Percentiles rank a stretch among this genome's conserved stretches.
Conservation (phyloP, 2,329 filamentous ascomycete species). For the Venturia oleaginea region DNA sequence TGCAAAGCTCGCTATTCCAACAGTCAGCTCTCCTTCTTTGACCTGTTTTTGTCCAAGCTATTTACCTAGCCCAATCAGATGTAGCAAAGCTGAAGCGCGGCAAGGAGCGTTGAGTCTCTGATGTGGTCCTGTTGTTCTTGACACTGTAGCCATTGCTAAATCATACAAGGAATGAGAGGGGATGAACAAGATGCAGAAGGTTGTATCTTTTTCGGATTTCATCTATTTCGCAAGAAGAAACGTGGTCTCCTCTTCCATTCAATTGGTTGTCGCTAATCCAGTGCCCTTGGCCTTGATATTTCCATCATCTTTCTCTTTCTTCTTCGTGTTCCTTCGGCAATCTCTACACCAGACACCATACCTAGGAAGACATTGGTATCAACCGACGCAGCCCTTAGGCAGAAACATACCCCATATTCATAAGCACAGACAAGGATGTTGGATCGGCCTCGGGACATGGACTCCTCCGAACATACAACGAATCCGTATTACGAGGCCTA, state of each 20-base stretch:
- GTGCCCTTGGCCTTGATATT: neutral
- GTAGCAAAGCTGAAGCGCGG: slow-evolving; percentile 54
- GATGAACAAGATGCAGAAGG: neutral
- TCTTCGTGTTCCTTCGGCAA: neutral
- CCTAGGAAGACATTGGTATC: no score
- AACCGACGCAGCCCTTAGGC: no score
- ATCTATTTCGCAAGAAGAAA: neutral
- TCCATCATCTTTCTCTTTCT: neutral
- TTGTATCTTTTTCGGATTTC: neutral
- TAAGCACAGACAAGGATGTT: no score
- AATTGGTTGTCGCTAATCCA: neutral
- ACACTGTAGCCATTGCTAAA: neutral
- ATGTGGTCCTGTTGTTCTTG: slow-evolving; percentile 35
- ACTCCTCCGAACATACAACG: no score
- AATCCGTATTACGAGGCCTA: no score
- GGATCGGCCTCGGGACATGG: no score
- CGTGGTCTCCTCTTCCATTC: neutral
- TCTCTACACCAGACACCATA: no score
- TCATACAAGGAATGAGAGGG: neutral
- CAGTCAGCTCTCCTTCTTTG: neutral
- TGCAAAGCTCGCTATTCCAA: slow-evolving; percentile 8
- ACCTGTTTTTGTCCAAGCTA: neutral
- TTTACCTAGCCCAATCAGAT: slow-evolving; percentile 31
- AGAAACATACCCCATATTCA: no score
- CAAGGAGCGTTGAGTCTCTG: slow-evolving; percentile 60